phyloP scores from a whole-genome alignment of 106 monocot genomes.

The Dendrobium officinale region DNA sequence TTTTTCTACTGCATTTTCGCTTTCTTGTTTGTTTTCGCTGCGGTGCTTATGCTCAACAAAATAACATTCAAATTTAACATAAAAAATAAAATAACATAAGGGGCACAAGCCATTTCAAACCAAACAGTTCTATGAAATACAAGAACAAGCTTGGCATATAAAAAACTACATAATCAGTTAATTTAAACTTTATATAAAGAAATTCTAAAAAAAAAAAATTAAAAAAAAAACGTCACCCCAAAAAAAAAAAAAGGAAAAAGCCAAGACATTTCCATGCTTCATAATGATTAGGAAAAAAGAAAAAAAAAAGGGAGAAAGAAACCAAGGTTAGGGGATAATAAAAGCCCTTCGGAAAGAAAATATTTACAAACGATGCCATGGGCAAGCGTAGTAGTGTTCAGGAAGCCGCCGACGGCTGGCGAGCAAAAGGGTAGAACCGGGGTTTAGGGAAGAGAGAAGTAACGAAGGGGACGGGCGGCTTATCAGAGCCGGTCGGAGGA shows the following conservation, averaged over 20 bases:
- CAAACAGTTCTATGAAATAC: neutral
- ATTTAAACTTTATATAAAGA: neutral
- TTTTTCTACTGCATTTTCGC: too few species aligned
- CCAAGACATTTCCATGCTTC: neutral
- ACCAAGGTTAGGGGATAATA: neutral
- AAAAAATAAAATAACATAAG: neutral
- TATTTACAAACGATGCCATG: neutral
- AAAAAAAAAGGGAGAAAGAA: neutral
- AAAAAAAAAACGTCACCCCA: neutral
- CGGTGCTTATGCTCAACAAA: too few species aligned
- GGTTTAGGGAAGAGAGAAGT: conserved; percentile 10
- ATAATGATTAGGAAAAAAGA: neutral
- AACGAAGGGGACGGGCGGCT: conserved; percentile 2
- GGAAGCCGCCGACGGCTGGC: conserved; percentile 3
- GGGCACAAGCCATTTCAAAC: neutral
- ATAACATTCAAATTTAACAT: too few species aligned
- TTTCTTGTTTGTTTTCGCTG: too few species aligned
- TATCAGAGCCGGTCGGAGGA: neutral
- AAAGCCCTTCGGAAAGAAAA: neutral
- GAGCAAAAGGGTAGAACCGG: neutral
- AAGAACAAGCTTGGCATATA: neutral
- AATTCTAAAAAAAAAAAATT: neutral
- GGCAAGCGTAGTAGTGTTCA: neutral
- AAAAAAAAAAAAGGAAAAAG: neutral
- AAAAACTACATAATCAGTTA: neutral